Evolutionary conservation across 2,329 filamentous ascomycete species (phyloP), one percentile per base, ranked within the genome.

Genomic region (Fusarium sp.): DNA sequence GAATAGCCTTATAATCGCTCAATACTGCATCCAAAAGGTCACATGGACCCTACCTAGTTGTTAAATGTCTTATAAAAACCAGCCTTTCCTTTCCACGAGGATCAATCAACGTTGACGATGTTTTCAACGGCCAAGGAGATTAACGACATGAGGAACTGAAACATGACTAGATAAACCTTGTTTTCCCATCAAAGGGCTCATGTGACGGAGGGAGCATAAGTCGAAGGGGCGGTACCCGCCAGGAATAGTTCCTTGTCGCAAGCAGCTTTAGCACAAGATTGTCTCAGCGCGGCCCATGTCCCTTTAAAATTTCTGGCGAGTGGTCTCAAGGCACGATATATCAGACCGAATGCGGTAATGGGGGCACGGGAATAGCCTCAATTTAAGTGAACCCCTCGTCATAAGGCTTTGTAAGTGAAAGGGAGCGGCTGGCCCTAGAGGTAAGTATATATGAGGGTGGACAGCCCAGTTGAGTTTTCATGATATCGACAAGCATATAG

Each of bases 361-460:
- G 50, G 34, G 54, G 62, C 40, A 49, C 40, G 23, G 21, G 12
- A 30, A 26, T 45, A 51, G 40, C 8, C 40, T 51, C 32, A 48
- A 46, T 15, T 10, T 39, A 49, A 32, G 45, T 32, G 19, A 47
- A 20, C 45, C 60, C 47, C 30, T 53, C 54, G 67, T 57, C 69
- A 62, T 65, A 60, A 66, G 45, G 51, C 26, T 50, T 45, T 53
- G 26, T 23, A 45, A 51, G 60, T 26, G 50, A 54, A 39, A 73
- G 56, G 62, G 60, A 55, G 61, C 32, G 56, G 49, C 48, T 69
- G 65, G 51, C 36, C 15, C 21, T 32, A 48, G 48, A 52, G 40
- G 59, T 53, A 62, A 69, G 65, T 62, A 61, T 54, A 63, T 71
- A 71, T 65, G 63, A 69, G 54, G 56, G 46, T 55, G 20, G 44